A percentile compares a stretch with the other conserved stretches of the same genome.
phyloP scores from a whole-genome alignment of 2,329 filamentous ascomycete species.

The Phialophora chinensis region DNA sequence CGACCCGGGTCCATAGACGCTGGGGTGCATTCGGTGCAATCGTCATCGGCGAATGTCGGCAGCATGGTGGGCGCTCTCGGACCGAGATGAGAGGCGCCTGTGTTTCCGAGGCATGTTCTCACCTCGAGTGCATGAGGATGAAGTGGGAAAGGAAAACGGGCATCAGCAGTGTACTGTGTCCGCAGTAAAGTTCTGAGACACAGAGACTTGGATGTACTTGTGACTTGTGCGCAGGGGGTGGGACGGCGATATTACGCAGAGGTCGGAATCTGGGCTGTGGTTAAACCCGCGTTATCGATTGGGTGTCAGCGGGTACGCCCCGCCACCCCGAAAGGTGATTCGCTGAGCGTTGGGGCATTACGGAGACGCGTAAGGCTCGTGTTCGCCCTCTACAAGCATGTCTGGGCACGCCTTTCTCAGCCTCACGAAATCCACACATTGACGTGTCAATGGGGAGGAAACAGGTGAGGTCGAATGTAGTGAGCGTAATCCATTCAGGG shows the following conservation, averaged over 20 bases:
- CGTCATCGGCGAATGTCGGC: conserved; percentile 30
- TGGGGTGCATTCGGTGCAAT: conserved; percentile 44
- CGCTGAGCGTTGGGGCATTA: background rate
- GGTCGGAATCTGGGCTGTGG: background rate
- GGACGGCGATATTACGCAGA: background rate
- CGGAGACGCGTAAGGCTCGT: background rate
- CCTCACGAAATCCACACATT: background rate
- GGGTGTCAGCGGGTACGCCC: background rate
- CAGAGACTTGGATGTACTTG: conserved; percentile 6
- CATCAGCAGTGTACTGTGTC: background rate
- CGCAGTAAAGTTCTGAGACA: background rate
- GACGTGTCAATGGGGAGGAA: background rate
- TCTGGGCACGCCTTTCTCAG: background rate
- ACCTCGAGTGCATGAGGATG: background rate
- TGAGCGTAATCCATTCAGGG: background rate
- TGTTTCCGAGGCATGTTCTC: conserved; percentile 27
- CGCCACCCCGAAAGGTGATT: background rate
- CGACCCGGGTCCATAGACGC: conserved; percentile 28
- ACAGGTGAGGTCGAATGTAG: background rate
- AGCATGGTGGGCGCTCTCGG: conserved; percentile 32
- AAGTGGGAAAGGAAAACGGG: background rate
- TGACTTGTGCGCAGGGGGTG: background rate
- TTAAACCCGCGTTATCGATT: conserved; percentile 4
- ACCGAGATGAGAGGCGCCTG: background rate
- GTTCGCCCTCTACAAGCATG: background rate